Evolutionary conservation across 495 filamentous ascomycete genomes (phyloP).

Genomic region (Penicillium egyptiacum): DNA sequence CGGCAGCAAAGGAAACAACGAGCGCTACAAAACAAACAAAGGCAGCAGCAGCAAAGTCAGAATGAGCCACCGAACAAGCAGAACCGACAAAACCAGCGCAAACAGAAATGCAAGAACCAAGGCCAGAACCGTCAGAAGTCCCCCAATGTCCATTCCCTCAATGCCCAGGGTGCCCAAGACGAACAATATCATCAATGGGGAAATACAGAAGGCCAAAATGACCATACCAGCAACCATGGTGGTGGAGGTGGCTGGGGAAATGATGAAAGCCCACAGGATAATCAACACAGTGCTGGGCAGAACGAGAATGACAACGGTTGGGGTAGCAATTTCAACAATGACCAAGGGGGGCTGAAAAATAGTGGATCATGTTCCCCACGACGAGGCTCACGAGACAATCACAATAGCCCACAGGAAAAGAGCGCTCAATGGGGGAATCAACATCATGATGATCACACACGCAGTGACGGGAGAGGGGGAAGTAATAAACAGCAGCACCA

Average conservation of each 20-base stretch:
- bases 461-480: background rate
- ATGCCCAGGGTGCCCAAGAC: background rate
- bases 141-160: background rate
- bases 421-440: background rate
- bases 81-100: background rate
- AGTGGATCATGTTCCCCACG: background rate
- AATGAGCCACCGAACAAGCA: background rate
- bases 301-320: background rate
- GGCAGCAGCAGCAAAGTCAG: background rate
- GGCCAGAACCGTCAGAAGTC: background rate
- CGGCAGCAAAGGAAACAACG: conserved; percentile 8
- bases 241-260: background rate
- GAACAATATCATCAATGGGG: background rate
- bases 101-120: conserved; percentile 1
- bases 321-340: background rate
- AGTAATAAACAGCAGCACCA: background rate
- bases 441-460: background rate
- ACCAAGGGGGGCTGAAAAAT: background rate
- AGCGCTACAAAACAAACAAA: background rate
- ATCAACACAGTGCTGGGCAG: background rate
- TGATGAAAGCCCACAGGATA: background rate
- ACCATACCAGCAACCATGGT: background rate
- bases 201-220: background rate
- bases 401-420: background rate
- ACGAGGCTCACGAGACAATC: background rate